Evolutionary conservation across 441 rosid species (phyloP), one percentile per base, ranked within the genome.

Genomic region (Pelargonium citronellum): DNA sequence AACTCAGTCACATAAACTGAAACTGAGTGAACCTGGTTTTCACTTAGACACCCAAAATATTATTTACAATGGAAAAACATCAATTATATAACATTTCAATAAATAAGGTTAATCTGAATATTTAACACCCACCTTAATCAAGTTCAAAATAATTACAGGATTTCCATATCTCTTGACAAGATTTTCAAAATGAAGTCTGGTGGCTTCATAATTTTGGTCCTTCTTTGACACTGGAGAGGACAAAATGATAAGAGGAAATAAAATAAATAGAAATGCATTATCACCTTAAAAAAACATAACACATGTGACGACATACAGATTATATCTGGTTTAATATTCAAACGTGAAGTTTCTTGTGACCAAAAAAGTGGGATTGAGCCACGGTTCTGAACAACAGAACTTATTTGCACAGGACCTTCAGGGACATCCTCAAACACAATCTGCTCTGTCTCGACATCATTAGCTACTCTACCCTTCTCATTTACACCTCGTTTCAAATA

Each of bases 381-480:
- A 68, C 99, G 97, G 76, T 87, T 89, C 83, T 96, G 99, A 67
- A 91, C 91, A 67, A 91, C 85, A 16, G 99, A 96, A 81, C 87
- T 91, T 79, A 96, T 87, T 77, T 89, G 91, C 83, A 71, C 73
- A 9, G 96, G 93, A 79, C 89, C 93, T 74, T 84, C 92, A 63
- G 88, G 88, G 70, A 86, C 90, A 67, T 90, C 92, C 82, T 90
- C 99, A 78, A 86, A 90, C 68, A 96, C 91, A 80, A 96, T 87
- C 83, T 96, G 98, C 82, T 96, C 99, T 46, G 95, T 93, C 80
- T 96, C 99, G 46, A 96, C 99, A 78, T 96, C 99, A 81, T 96
- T 96, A 75, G 99, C 98, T 16, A 96, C 99, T 69, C 91, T 90
- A 46, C 99, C 99, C 79, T 83, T 86, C 78, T 91, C 96, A 80